Evolutionary conservation across 257 asterid genomes (phyloP).

Genomic region (Jaltomata sinuosa): DNA sequence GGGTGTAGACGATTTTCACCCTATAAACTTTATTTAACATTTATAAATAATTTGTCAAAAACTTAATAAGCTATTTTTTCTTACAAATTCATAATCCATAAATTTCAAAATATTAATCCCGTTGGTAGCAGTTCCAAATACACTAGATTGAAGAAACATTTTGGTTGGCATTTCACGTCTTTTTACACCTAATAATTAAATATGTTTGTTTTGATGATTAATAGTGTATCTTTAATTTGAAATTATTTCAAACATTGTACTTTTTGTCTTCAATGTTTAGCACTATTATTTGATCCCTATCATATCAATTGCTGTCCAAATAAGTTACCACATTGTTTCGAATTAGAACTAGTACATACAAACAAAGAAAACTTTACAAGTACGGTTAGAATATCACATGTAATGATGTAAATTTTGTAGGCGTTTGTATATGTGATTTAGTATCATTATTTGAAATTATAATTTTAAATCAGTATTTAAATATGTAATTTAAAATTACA

Average conservation of each 20-base stretch:
- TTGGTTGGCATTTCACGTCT: neutral
- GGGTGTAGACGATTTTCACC: too few species aligned
- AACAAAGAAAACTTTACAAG: neutral
- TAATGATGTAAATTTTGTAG: neutral
- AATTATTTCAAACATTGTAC: neutral
- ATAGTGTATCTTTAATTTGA: neutral
- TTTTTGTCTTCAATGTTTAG: neutral
- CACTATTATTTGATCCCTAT: neutral
- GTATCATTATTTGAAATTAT: too few species aligned
- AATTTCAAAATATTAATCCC: too few species aligned
- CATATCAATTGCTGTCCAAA: neutral
- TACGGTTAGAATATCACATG: neutral
- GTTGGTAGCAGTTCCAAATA: neutral
- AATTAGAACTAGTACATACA: neutral
- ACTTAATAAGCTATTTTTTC: too few species aligned
- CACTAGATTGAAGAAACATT: neutral
- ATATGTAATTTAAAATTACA: neutral
- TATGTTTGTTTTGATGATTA: neutral
- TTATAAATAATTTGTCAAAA: too few species aligned
- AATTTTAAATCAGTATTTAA: neutral
- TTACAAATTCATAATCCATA: too few species aligned
- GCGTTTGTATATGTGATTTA: neutral
- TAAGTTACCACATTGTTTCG: neutral
- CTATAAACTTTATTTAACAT: too few species aligned
- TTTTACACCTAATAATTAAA: neutral